Base-by-base conservation (phyloP, 2,329 filamentous ascomycete species). In the Monilinia aucupariae region DNA sequence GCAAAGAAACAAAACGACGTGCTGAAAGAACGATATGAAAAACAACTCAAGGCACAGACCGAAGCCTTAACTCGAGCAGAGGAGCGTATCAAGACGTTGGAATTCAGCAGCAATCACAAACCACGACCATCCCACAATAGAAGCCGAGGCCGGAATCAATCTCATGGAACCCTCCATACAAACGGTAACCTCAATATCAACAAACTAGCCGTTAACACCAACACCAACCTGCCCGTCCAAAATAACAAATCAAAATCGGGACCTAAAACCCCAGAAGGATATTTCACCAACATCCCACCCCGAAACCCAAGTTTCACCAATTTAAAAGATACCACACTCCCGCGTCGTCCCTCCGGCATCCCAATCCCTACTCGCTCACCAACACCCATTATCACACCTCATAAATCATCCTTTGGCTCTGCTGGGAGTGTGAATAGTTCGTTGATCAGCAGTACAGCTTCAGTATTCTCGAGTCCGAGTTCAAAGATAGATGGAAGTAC, bases 21-120 rank as follows among this genome's bases (percentile, higher is more conserved):
- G 1, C 58, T 69, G 2, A 66, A 68, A 59, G 65, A 68, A 30
- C 66, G 66, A 22, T 66, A 64, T 5, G 66, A 68, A n/a, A 60
- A 63, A 17, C 67, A 68, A 48, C 27, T 68, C 9, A 62, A 65
- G 32, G 41, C 45, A 37, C 61, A 66, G 30, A 64, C 68, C 12
- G 59, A 59, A 12, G 59, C 67, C 4, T 20, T 56, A 17, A 25
- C 4, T 1, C 41, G 27, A 6, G 41, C 54, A 25, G 67, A 69
- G 54, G 59, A 66, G 22, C 64, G 59, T 3, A 47, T 67, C 3
- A 66, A 64, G 47, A 41, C 52, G 10, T 49, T 66, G 13, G 66
- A 67, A 50, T 52, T 55, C 15, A 34, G 43, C 32, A 62, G 49
- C 3, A 25, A 58, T 2, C 60, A 61, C 12, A 59, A 59, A 63